These are phyloP conservation scores for Tulasnella sp. DNA, from an alignment of 768 basidiomycete species.

Conservation along the genomic window DNA sequence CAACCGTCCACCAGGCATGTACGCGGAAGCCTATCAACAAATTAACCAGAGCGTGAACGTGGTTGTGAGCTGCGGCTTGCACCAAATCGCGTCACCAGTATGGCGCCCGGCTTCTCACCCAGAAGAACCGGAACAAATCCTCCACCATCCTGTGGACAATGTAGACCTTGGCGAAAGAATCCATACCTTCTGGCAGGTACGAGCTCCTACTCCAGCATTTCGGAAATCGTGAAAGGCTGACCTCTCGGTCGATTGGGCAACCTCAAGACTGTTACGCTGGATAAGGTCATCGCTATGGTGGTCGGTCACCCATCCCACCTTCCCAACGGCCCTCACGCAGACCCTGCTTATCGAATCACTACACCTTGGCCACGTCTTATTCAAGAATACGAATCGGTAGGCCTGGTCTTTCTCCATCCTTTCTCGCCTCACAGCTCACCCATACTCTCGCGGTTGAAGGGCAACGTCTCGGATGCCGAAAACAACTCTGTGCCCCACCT, in stretches of 20 bases:
- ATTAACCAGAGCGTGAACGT: not conserved
- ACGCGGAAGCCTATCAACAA: constrained; percentile 23
- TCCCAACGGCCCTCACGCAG: constrained; percentile 6
- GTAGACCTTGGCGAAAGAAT: constrained; percentile 28
- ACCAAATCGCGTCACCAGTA: constrained; percentile 23
- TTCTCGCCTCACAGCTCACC: not conserved
- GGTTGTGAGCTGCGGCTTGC: constrained; percentile 19
- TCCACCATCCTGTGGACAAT: constrained; percentile 4
- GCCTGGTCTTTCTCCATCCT: not conserved
- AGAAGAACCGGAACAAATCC: not conserved
- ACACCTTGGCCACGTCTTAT: constrained; percentile 25
- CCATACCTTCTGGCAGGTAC: constrained; percentile 29
- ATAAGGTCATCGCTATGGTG: constrained; percentile 23
- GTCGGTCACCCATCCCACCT: constrained; percentile 20
- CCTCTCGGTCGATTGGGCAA: not conserved
- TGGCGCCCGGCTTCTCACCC: constrained; percentile 20
- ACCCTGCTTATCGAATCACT: not conserved
- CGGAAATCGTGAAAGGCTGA: not conserved
- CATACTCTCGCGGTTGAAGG: not conserved
- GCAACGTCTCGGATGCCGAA: constrained; percentile 10
- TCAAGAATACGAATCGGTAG: constrained; percentile 20
- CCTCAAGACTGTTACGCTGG: constrained; percentile 7
- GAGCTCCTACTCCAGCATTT: not conserved
- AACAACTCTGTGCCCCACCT: constrained; percentile 3
- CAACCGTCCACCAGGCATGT: not conserved